A percentile compares a stretch with the other conserved stretches of the same genome.
phyloP scores from a whole-genome alignment of 2,329 filamentous ascomycete genomes.

The Neopestalotiopsis clavispora region DNA sequence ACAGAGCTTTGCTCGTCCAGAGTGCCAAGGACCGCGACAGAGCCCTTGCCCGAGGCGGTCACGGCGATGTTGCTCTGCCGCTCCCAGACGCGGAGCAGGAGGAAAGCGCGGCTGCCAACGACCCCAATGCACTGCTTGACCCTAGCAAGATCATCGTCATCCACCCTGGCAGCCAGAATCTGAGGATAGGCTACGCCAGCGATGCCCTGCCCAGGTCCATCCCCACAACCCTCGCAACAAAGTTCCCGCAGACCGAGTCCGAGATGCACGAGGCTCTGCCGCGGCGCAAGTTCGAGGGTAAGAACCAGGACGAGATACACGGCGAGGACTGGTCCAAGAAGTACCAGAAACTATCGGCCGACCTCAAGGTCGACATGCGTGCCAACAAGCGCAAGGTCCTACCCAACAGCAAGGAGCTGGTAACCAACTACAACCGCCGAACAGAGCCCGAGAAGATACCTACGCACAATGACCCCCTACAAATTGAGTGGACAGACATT shows the following conservation, averaged over 20 bases:
- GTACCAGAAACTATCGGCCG: constrained; percentile 82
- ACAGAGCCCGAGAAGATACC: constrained; percentile 85
- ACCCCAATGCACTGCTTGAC: constrained; percentile 65
- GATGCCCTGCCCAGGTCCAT: constrained; percentile 94
- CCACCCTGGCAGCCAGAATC: constrained; percentile 92
- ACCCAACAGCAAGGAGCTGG: constrained; percentile 96
- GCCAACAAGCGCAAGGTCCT: constrained; percentile 92
- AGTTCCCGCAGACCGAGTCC: constrained; percentile 78
- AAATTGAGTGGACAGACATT: constrained; percentile 94
- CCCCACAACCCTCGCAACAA: constrained; percentile 88
- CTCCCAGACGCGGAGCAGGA: constrained; percentile 65
- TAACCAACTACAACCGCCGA: constrained; percentile 90
- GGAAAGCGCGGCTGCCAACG: constrained; percentile 56
- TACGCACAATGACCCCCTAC: constrained; percentile 91
- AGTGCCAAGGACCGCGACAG: constrained; percentile 87
- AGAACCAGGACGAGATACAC: constrained; percentile 77
- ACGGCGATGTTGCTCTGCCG: constrained; percentile 67
- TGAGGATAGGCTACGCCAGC: constrained; percentile 93
- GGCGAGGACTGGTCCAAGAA: constrained; percentile 79
- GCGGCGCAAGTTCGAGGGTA: constrained; percentile 67
- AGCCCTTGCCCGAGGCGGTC: constrained; percentile 76
- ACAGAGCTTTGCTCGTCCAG: constrained; percentile 81
- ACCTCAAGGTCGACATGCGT: constrained; percentile 89
- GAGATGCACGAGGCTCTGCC: constrained; percentile 84
- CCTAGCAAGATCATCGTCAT: constrained; percentile 94